Conservation (phyloP, 1,284 basidiomycete genomes). For the Puccinia triticina region DNA sequence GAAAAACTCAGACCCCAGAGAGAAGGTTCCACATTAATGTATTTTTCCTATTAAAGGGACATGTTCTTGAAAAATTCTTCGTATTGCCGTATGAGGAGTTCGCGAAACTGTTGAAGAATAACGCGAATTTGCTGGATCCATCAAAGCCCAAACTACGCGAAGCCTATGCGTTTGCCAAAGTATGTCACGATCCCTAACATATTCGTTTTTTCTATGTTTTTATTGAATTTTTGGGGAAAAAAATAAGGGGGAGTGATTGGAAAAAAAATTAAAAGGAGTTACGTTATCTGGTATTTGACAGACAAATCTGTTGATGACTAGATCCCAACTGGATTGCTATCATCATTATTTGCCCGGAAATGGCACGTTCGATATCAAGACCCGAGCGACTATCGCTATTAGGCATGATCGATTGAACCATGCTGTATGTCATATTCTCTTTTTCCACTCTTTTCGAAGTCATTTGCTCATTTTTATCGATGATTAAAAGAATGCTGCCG, state of each 20-base stretch:
- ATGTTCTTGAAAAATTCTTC: constrained; percentile 59
- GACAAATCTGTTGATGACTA: constrained; percentile 80
- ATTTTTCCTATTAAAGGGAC: constrained; percentile 31
- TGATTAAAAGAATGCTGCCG: constrained; percentile 56
- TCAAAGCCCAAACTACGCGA: constrained; percentile 65
- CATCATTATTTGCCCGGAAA: constrained; percentile 80
- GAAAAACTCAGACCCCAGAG: constrained; percentile 8
- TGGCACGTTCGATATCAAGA: constrained; percentile 95
- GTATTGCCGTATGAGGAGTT: constrained; percentile 50
- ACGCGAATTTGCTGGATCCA: constrained; percentile 54
- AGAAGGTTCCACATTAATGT: not conserved
- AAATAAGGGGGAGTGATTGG: not conserved
- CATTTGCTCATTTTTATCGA: not conserved
- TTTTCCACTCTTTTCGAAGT: not conserved
- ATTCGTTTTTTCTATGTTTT: not conserved
- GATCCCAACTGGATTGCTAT: constrained; percentile 89
- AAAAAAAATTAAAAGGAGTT: constrained; percentile 17
- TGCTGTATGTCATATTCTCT: constrained; percentile 64
- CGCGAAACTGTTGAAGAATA: constrained; percentile 32
- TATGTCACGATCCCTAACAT: constrained; percentile 56
- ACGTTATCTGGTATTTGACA: constrained; percentile 58
- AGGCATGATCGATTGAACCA: constrained; percentile 85
- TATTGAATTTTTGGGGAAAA: not conserved
- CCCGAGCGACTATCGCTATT: constrained; percentile 80
- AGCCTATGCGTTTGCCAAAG: constrained; percentile 81